A percentile compares a stretch with the other conserved stretches of the same genome.
phyloP scores from a whole-genome alignment of 176 grass and related monocot genomes.

The Oryza australiensis region DNA sequence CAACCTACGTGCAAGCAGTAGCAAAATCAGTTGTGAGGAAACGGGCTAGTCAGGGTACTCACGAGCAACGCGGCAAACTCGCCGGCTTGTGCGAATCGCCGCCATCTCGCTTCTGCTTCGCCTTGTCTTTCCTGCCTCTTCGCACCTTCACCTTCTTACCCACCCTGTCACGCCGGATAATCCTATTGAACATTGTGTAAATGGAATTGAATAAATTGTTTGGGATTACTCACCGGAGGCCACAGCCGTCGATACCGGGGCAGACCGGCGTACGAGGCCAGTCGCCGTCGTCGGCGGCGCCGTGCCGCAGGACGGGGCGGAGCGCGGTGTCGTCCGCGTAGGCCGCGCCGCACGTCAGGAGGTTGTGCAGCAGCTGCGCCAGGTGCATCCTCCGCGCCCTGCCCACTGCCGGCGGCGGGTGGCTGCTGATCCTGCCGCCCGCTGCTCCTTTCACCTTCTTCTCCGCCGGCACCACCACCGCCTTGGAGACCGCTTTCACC shows the following conservation, averaged over 20 bases:
- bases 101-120: conserved; percentile 26
- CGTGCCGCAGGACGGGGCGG: conserved; percentile 4
- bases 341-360: conserved; percentile 46
- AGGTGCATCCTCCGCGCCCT: conserved; percentile 35
- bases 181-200: background rate
- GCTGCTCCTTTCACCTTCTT: background rate
- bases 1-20: background rate
- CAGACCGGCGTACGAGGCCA: conserved; percentile 31
- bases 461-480: background rate
- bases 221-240: conserved; percentile 36
- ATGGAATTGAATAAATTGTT: background rate
- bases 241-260: conserved; percentile 55
- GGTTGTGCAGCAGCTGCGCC: conserved; percentile 42
- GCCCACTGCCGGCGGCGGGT: conserved; percentile 23
- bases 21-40: background rate
- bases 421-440: background rate
- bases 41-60: conserved; percentile 3
- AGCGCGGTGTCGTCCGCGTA: conserved; percentile 43
- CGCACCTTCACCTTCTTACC: conserved; percentile 33
- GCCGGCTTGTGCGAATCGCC: conserved; percentile 42
- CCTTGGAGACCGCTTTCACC: background rate
- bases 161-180: conserved; percentile 21
- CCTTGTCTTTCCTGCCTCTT: conserved; percentile 39
- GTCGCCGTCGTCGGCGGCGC: background rate
- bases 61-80: conserved; percentile 57